These are phyloP conservation scores for Zea luxurians DNA, from an alignment of 176 grass and related monocot genomes.

Conservation along the genomic window DNA sequence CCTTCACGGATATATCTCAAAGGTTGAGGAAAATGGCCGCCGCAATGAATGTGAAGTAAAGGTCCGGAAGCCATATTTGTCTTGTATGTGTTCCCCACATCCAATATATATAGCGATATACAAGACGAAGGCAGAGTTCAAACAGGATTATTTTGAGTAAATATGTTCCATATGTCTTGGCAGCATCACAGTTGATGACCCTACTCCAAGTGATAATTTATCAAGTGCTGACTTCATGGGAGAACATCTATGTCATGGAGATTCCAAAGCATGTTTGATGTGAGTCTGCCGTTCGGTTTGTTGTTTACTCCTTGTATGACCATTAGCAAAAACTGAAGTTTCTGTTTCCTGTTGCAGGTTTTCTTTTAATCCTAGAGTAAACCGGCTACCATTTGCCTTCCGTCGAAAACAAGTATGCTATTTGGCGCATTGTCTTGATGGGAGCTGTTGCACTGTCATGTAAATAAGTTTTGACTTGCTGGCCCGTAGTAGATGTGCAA, in stretches of 20 bases:
- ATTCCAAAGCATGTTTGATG: constrained; percentile 32
- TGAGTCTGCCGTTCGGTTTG: constrained; percentile 8
- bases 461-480: too few relatives aligned
- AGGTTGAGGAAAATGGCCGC: too few relatives aligned
- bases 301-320: not conserved
- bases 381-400: constrained; percentile 33
- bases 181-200: constrained; percentile 30
- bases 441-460: constrained; percentile 61
- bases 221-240: constrained; percentile 15
- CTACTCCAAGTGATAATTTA: constrained; percentile 30
- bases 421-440: constrained; percentile 46
- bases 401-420: constrained; percentile 25
- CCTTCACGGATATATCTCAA: too few relatives aligned
- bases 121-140: constrained; percentile 31
- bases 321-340: constrained; percentile 15
- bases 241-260: constrained; percentile 1
- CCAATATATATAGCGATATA: constrained; percentile 30
- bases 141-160: constrained; percentile 27
- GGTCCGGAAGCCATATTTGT: too few relatives aligned
- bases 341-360: constrained; percentile 38
- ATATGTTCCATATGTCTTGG: constrained; percentile 28
- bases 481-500: too few relatives aligned
- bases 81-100: constrained; percentile 29
- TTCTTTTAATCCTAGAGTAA: constrained; percentile 21
- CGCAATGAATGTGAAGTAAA: too few relatives aligned